phyloP scores from a whole-genome alignment of 2,329 filamentous ascomycete species.

The Polychaeton citri region DNA sequence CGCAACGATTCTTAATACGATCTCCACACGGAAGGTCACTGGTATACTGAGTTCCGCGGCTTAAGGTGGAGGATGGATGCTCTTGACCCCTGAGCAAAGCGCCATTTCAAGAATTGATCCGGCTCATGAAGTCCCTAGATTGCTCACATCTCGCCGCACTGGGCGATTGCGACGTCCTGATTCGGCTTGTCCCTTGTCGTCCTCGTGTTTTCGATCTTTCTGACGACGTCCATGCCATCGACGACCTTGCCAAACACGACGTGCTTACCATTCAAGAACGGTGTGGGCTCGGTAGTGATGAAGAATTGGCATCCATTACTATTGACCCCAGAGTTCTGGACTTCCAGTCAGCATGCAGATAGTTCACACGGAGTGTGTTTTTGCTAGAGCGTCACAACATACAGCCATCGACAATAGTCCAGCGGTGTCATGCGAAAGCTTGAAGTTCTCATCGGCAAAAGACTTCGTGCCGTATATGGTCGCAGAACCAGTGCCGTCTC shows the following conservation, averaged over 20 bases:
- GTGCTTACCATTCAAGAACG: slow-evolving; percentile 84
- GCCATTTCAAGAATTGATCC: too few relatives aligned
- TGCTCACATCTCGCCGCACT: slow-evolving; percentile 94
- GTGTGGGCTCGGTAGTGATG: slow-evolving; percentile 78
- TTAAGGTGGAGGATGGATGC: too few relatives aligned
- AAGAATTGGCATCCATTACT: slow-evolving; percentile 97
- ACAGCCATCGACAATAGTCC: slow-evolving; percentile 90
- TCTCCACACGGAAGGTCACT: too few relatives aligned
- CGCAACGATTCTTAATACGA: too few relatives aligned
- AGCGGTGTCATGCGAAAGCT: slow-evolving; percentile 59
- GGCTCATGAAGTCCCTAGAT: too few relatives aligned
- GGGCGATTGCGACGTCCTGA: slow-evolving; percentile 67
- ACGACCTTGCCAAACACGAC: slow-evolving; percentile 88
- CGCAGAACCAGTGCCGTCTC: slow-evolving; percentile 77
- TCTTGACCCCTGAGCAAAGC: too few relatives aligned
- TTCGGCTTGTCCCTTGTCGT: slow-evolving; percentile 68
- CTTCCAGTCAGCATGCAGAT: not conserved
- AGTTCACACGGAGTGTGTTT: too few relatives aligned
- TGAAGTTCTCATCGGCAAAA: slow-evolving; percentile 88
- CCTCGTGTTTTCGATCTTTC: slow-evolving; percentile 84
- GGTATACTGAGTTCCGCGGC: too few relatives aligned
- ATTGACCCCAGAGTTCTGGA: slow-evolving; percentile 74
- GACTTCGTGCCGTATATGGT: slow-evolving; percentile 73
- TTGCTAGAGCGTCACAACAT: slow-evolving; percentile 27
- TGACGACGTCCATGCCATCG: slow-evolving; percentile 79